Conservation (phyloP, 345 rosid species). For the Eutrema japonicum region DNA sequence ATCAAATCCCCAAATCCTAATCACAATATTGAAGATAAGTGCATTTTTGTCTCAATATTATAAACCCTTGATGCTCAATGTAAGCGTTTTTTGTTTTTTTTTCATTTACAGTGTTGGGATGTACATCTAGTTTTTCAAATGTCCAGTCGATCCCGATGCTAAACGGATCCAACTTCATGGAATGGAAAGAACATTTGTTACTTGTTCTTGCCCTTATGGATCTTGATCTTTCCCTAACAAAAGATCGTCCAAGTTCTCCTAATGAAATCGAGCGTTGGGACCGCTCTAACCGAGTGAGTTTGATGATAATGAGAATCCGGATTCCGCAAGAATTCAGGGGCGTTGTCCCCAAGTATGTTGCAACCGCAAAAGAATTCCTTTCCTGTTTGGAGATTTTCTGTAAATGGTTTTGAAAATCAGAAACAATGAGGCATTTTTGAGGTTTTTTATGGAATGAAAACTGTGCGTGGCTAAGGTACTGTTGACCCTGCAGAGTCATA, state of each 20-base stretch:
- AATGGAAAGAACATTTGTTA: slow-evolving; percentile 37
- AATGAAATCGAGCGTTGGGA: slow-evolving; percentile 19
- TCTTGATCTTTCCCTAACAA: slow-evolving; percentile 29
- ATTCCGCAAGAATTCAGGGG: slow-evolving; percentile 10
- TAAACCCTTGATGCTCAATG: background rate
- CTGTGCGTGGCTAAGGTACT: no score
- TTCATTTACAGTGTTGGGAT: slow-evolving; percentile 12
- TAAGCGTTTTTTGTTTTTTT: background rate
- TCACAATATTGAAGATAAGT: no score
- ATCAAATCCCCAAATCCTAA: background rate
- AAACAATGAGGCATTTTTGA: no score
- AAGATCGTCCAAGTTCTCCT: slow-evolving; percentile 18
- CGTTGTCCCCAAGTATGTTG: slow-evolving; percentile 22
- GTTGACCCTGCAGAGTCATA: no score
- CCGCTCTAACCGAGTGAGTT: slow-evolving; percentile 31
- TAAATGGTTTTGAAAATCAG: no score
- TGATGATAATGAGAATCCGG: slow-evolving; percentile 28
- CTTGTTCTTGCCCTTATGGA: slow-evolving; percentile 39
- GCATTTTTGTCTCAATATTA: no score
- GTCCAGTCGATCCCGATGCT: slow-evolving; percentile 33
- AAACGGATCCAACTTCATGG: slow-evolving; percentile 26
- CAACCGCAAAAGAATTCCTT: slow-evolving; percentile 18
- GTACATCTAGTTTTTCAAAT: slow-evolving; percentile 11
- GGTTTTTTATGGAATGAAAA: no score
- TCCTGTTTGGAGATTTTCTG: no score